phyloP scores from a whole-genome alignment of 2,329 filamentous ascomycete species.

The Plectosphaerella plurivora region DNA sequence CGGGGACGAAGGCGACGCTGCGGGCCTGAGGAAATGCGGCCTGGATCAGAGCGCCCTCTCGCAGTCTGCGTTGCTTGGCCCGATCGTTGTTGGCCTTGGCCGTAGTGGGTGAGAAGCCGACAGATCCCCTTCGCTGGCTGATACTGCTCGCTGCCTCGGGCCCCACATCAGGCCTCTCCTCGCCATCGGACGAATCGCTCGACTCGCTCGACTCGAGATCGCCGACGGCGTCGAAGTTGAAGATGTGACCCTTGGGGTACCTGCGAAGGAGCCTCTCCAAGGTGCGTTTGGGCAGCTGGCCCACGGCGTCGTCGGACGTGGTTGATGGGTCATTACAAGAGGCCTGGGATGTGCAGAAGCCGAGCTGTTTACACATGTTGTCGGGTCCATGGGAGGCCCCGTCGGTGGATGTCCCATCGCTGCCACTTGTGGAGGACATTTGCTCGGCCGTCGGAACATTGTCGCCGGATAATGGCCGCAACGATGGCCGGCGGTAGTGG shows the following conservation, averaged over 20 bases:
- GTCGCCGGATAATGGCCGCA: background rate
- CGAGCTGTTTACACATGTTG: slow-evolving; percentile 12
- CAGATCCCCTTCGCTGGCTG: slow-evolving; percentile 1
- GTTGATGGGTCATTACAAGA: slow-evolving; percentile 6
- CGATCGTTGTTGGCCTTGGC: background rate
- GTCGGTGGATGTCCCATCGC: background rate
- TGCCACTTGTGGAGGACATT: background rate
- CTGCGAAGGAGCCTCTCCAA: slow-evolving; percentile 22
- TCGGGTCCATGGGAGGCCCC: background rate
- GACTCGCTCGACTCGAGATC: slow-evolving; percentile 13
- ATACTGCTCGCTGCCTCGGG: background rate
- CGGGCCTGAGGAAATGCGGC: slow-evolving; percentile 13
- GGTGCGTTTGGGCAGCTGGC: slow-evolving; percentile 20
- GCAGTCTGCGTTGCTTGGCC: background rate
- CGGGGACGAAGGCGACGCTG: slow-evolving; percentile 23
- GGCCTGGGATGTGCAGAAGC: slow-evolving; percentile 12
- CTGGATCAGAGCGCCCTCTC: background rate
- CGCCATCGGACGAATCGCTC: slow-evolving; percentile 8
- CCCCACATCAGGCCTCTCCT: background rate
- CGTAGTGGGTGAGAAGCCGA: background rate
- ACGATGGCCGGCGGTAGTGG: background rate
- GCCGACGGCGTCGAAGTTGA: slow-evolving; percentile 22
- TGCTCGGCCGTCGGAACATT: background rate
- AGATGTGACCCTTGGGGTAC: slow-evolving; percentile 27
- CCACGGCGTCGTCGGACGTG: slow-evolving; percentile 1